Conservation (phyloP, 352 stramenopile genomes). For the Phytophthora sp. region DNA sequence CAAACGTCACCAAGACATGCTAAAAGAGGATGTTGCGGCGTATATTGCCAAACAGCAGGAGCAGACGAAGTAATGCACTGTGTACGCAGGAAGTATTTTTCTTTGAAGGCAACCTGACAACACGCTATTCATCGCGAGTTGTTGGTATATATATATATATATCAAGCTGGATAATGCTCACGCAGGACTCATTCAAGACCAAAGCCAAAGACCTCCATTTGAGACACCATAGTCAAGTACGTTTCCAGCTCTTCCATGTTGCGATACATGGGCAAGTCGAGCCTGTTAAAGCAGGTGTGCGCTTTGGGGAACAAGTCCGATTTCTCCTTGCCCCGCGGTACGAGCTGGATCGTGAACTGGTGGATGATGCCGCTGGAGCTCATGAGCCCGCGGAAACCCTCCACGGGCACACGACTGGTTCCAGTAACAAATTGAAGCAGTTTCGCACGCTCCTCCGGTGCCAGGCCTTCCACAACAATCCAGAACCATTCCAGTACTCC, state of each 20-base stretch:
- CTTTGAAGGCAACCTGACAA: neutral
- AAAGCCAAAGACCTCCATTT: slow-evolving; percentile 65
- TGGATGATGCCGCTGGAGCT: slow-evolving; percentile 84
- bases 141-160: slow-evolving; percentile 23
- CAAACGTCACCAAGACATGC: slow-evolving; percentile 54
- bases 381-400: slow-evolving; percentile 81
- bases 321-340: slow-evolving; percentile 49
- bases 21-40: slow-evolving; percentile 52
- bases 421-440: slow-evolving; percentile 82
- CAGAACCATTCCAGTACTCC: slow-evolving; percentile 79
- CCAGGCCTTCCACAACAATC: slow-evolving; percentile 60
- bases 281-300: slow-evolving; percentile 88
- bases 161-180: neutral
- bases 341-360: slow-evolving; percentile 82
- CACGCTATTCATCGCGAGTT: slow-evolving; percentile 7
- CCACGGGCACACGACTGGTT: slow-evolving; percentile 79
- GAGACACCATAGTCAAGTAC: slow-evolving; percentile 77
- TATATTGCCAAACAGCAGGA: slow-evolving; percentile 45
- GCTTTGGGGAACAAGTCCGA: slow-evolving; percentile 69
- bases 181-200: slow-evolving; percentile 41
- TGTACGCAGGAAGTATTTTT: neutral
- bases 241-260: slow-evolving; percentile 74
- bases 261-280: slow-evolving; percentile 78
- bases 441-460: slow-evolving; percentile 70
- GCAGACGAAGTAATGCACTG: slow-evolving; percentile 19